These are phyloP conservation scores for Vitis rupestris DNA, from an alignment of 164 flowering plant species.

Conservation along the genomic window DNA sequence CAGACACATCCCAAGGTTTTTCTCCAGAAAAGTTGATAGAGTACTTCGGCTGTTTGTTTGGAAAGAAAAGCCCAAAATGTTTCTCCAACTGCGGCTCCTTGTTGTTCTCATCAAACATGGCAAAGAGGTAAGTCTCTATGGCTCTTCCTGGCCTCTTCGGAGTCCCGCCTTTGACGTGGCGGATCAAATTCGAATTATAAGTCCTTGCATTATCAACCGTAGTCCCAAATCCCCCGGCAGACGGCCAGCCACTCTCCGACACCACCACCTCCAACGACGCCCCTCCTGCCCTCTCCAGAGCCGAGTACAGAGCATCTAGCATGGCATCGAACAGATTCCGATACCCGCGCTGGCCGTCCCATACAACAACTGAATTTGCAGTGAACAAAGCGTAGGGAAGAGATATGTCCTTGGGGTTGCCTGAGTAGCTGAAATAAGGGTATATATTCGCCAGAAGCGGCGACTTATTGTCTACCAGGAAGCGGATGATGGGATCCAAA, in stretches of 20 bases:
- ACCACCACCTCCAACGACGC: slow-evolving; percentile 27
- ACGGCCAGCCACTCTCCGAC: slow-evolving; percentile 52
- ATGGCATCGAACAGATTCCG: slow-evolving; percentile 39
- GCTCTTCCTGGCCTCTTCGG: slow-evolving; percentile 32
- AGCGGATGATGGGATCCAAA: slow-evolving; percentile 26
- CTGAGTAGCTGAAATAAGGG: slow-evolving; percentile 32
- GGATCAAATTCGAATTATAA: slow-evolving; percentile 22
- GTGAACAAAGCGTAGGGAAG: slow-evolving; percentile 36
- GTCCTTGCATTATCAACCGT: slow-evolving; percentile 25
- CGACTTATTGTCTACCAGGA: slow-evolving; percentile 9
- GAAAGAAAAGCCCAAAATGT: slow-evolving; percentile 27
- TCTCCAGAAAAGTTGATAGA: slow-evolving; percentile 14
- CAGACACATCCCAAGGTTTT: slow-evolving; percentile 6
- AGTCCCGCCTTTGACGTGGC: slow-evolving; percentile 28
- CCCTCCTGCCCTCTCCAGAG: slow-evolving; percentile 29
- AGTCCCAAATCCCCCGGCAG: slow-evolving; percentile 26
- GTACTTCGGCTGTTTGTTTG: slow-evolving; percentile 23
- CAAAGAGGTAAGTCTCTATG: slow-evolving; percentile 34
- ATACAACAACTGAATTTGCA: slow-evolving; percentile 20
- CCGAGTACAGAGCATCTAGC: slow-evolving; percentile 33
- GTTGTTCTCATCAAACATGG: slow-evolving; percentile 32
- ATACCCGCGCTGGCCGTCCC: slow-evolving; percentile 21
- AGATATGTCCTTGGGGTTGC: slow-evolving; percentile 22
- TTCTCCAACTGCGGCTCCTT: slow-evolving; percentile 28
- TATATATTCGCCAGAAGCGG: slow-evolving; percentile 41